Conservation (phyloP, 2,329 filamentous ascomycete species). For the Colletotrichum endophyticum region DNA sequence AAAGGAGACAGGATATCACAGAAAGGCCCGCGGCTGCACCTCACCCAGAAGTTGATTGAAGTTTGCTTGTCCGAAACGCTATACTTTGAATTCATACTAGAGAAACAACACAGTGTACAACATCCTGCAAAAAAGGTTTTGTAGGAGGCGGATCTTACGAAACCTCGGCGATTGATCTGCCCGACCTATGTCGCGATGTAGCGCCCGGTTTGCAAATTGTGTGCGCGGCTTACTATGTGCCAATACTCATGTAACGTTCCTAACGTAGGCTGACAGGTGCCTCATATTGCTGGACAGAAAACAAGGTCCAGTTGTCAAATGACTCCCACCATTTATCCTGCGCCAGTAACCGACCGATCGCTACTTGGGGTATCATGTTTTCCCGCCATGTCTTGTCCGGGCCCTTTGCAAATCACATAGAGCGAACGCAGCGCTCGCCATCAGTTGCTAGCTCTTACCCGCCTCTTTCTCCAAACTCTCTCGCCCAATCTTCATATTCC, state of each 20-base stretch:
- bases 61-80: background rate
- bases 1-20: conserved; percentile 27
- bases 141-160: background rate
- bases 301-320: background rate
- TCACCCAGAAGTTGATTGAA: background rate
- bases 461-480: conserved; percentile 89
- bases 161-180: background rate
- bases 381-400: background rate
- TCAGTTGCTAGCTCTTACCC: conserved; percentile 54
- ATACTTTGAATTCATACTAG: background rate
- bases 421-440: background rate
- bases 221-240: background rate
- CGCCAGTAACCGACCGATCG: background rate
- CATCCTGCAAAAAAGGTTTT: background rate
- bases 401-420: background rate
- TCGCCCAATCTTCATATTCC: conserved; percentile 93
- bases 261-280: background rate
- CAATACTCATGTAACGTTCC: background rate
- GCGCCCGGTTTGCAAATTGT: background rate
- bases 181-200: background rate
- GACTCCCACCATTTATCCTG: background rate
- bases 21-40: background rate
- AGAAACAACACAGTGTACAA: background rate
- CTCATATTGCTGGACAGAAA: background rate
- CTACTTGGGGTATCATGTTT: background rate